Percentiles rank a stretch among this genome's conserved stretches.
Evolutionary conservation across 2,329 filamentous ascomycete genomes (phyloP).

Genomic region (Ceratocystis lukuohia): DNA sequence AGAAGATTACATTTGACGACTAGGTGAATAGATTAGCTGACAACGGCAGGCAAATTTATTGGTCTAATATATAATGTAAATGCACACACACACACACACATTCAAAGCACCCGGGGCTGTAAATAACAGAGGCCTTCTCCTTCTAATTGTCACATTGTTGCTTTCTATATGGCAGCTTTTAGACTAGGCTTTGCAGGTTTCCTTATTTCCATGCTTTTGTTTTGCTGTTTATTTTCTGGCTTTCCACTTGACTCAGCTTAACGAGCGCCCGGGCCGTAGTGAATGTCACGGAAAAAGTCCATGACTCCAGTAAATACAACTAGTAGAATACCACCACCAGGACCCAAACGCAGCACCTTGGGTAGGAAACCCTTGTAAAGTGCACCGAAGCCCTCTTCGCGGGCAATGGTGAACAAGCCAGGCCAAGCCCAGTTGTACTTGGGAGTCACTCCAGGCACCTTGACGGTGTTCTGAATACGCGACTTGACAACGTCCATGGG

Average conservation of each 20-base stretch:
- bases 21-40: slow-evolving; percentile 2
- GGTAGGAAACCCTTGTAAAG: slow-evolving; percentile 97
- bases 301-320: slow-evolving; percentile 80
- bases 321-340: slow-evolving; percentile 54
- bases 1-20: slow-evolving; percentile 44
- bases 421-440: slow-evolving; percentile 99
- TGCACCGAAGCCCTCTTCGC: slow-evolving; percentile 82
- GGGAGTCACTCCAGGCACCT: slow-evolving; percentile 62
- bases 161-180: slow-evolving; percentile 13
- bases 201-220: neutral
- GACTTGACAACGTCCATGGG: slow-evolving; percentile 97
- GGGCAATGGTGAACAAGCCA: slow-evolving; percentile 69
- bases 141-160: slow-evolving; percentile 4
- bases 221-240: neutral
- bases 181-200: slow-evolving; percentile 8
- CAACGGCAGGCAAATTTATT: neutral
- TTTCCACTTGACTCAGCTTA: neutral
- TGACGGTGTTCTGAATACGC: slow-evolving; percentile 86
- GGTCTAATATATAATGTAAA: no score
- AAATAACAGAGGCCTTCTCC: neutral
- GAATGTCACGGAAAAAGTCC: slow-evolving; percentile 74
- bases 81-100: neutral
- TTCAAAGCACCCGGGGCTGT: neutral
- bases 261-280: slow-evolving; percentile 21
- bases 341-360: slow-evolving; percentile 54